Evolutionary conservation across 306 rosid species (phyloP).

Genomic region (Gleditsia sinensis): DNA sequence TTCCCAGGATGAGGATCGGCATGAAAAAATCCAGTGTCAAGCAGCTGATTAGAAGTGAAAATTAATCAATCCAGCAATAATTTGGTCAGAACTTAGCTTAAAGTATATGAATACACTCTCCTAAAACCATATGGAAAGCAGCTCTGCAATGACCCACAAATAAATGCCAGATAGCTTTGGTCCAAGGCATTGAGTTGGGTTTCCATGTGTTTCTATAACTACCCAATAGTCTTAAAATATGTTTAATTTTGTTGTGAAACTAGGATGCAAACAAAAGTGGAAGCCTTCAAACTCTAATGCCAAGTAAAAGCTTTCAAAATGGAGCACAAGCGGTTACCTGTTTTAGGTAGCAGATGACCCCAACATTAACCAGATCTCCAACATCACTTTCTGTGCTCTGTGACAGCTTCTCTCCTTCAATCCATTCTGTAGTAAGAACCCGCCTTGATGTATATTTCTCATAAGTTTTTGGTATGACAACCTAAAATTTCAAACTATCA

Average conservation of each 20-base stretch:
- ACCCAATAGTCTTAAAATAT: neutral
- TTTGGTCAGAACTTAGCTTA: conserved; percentile 1
- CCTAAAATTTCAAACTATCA: conserved; percentile 61
- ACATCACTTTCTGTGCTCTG: conserved; percentile 97
- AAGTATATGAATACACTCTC: neutral
- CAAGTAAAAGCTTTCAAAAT: neutral
- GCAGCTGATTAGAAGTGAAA: conserved; percentile 59
- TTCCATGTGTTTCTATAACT: conserved; percentile 9
- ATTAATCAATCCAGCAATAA: conserved; percentile 31
- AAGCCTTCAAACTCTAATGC: neutral
- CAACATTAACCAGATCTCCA: conserved; percentile 95
- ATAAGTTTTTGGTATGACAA: conserved; percentile 90
- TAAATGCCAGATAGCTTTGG: conserved; percentile 1
- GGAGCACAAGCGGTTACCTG: conserved; percentile 61
- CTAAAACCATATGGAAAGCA: neutral
- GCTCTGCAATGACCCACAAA: neutral
- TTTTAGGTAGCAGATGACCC: conserved; percentile 97
- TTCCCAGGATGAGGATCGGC: conserved; percentile 99
- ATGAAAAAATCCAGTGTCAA: conserved; percentile 96
- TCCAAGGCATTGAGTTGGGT: conserved; percentile 22
- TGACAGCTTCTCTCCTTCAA: conserved; percentile 94
- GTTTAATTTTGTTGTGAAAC: neutral
- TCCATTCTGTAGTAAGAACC: conserved; percentile 93
- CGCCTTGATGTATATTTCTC: conserved; percentile 84
- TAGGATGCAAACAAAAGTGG: neutral